Conservation (phyloP, 2,329 filamentous ascomycete genomes). For the Rutstroemia sp. region DNA sequence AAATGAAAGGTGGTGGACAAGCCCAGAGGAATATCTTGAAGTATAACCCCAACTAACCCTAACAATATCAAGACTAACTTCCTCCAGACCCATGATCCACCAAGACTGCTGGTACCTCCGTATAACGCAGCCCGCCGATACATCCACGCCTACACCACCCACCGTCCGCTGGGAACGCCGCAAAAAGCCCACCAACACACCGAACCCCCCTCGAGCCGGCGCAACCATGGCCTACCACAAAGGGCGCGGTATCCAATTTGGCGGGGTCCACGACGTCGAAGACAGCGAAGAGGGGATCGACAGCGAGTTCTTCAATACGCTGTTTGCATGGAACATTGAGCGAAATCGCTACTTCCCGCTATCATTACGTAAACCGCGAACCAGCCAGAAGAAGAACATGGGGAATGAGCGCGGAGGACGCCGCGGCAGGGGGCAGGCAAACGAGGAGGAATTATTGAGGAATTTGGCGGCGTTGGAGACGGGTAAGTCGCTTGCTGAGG, state of each 20-base stretch:
- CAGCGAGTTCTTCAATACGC: slow-evolving; percentile 89
- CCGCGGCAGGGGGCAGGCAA: slow-evolving; percentile 73
- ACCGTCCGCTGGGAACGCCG: slow-evolving; percentile 83
- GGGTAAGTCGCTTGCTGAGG: slow-evolving; percentile 54
- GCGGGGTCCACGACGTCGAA: slow-evolving; percentile 89
- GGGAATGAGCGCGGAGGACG: slow-evolving; percentile 51
- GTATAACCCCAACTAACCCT: neutral
- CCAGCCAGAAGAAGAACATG: slow-evolving; percentile 53
- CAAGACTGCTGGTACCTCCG: slow-evolving; percentile 93
- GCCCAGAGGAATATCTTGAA: slow-evolving; percentile 68
- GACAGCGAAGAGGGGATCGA: slow-evolving; percentile 92
- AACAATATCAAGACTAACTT: neutral
- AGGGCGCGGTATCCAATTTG: slow-evolving; percentile 86
- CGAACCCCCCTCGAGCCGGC: slow-evolving; percentile 75
- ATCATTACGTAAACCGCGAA: slow-evolving; percentile 64
- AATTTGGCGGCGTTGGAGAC: slow-evolving; percentile 82
- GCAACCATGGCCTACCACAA: slow-evolving; percentile 93
- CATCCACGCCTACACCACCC: slow-evolving; percentile 57
- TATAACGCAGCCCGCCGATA: slow-evolving; percentile 67
- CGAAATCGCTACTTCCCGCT: slow-evolving; percentile 91
- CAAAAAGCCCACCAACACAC: slow-evolving; percentile 86
- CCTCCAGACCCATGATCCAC: slow-evolving; percentile 65
- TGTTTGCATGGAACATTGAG: slow-evolving; percentile 93
- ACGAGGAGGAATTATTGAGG: slow-evolving; percentile 81
- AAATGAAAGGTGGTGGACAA: slow-evolving; percentile 49